Percentiles rank a stretch among this genome's conserved stretches.
Evolutionary conservation across 2,329 filamentous ascomycete genomes (phyloP).

Genomic region (Fusarium napiforme): DNA sequence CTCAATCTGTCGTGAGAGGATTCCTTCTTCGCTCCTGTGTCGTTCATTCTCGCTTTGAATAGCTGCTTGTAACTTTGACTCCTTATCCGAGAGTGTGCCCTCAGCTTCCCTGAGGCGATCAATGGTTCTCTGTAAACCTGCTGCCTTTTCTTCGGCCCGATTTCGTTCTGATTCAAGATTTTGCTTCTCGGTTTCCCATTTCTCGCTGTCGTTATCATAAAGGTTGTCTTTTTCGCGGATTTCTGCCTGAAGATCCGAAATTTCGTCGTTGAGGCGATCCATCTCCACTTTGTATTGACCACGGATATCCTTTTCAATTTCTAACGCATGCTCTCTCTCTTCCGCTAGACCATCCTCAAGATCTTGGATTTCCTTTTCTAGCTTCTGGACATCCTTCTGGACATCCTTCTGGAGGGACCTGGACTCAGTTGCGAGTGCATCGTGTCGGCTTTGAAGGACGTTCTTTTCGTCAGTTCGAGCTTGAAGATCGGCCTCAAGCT

Average conservation of each 20-base stretch:
- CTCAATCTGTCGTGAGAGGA: conserved; percentile 78
- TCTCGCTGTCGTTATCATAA: conserved; percentile 76
- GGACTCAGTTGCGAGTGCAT: conserved; percentile 74
- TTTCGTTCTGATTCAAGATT: conserved; percentile 73
- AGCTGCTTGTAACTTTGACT: conserved; percentile 73
- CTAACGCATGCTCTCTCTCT: conserved; percentile 67
- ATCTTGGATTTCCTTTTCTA: conserved; percentile 59
- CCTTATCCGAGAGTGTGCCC: conserved; percentile 73
- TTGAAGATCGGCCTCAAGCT: conserved; percentile 69
- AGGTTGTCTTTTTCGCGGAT: conserved; percentile 76
- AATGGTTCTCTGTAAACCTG: conserved; percentile 75
- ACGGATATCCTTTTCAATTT: conserved; percentile 69
- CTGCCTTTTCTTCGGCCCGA: conserved; percentile 73
- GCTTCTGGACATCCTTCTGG: conserved; percentile 64
- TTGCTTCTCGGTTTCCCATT: conserved; percentile 74
- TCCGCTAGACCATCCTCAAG: conserved; percentile 61
- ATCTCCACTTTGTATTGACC: conserved; percentile 58
- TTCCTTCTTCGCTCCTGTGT: conserved; percentile 76
- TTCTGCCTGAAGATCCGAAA: conserved; percentile 71
- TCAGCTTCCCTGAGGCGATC: conserved; percentile 76
- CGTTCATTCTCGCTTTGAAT: conserved; percentile 77
- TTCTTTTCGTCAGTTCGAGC: conserved; percentile 73
- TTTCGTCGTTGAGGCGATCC: conserved; percentile 66
- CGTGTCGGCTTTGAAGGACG: conserved; percentile 74
- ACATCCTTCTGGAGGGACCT: conserved; percentile 74